A percentile compares a stretch with the other conserved stretches of the same genome.
Conservation (phyloP, 495 filamentous ascomycete genomes). For the Astrocystis sublimbata region DNA sequence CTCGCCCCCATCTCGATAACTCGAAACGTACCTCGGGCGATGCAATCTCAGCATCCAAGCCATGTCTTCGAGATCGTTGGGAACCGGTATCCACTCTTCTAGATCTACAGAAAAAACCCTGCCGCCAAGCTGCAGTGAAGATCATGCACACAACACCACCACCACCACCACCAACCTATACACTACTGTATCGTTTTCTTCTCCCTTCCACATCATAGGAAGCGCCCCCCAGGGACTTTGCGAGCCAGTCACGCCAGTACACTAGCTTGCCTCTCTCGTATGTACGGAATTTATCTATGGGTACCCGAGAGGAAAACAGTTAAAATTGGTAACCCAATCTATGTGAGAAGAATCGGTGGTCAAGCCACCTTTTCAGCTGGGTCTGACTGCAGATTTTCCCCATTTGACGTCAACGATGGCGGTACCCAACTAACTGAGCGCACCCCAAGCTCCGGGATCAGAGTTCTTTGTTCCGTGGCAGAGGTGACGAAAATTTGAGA, state of each 20-base stretch:
- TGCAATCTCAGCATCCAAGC: too few species aligned
- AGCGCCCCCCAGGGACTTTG: too few species aligned
- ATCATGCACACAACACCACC: conserved; percentile 14
- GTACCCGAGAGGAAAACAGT: too few species aligned
- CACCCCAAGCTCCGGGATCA: not conserved
- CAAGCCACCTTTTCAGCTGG: conserved; percentile 3
- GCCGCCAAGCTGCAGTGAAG: conserved; percentile 16
- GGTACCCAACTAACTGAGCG: not conserved
- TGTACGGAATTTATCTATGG: not conserved
- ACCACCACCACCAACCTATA: too few species aligned
- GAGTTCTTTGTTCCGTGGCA: conserved; percentile 2
- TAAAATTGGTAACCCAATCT: not conserved
- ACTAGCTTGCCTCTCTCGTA: not conserved
- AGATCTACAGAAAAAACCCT: conserved; percentile 14
- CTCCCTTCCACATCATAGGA: not conserved
- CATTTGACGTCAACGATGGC: conserved; percentile 16
- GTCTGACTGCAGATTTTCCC: not conserved
- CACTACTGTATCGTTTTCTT: conserved; percentile 6
- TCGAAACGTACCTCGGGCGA: too few species aligned
- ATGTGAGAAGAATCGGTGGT: not conserved
- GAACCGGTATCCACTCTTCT: conserved; percentile 12
- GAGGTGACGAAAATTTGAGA: not conserved
- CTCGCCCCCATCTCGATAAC: too few species aligned
- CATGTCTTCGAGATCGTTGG: conserved; percentile 12
- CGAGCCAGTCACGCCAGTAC: not conserved